These are phyloP conservation scores for Thelonectria blattea DNA, from an alignment of 2,329 filamentous ascomycete genomes.

Conservation along the genomic window DNA sequence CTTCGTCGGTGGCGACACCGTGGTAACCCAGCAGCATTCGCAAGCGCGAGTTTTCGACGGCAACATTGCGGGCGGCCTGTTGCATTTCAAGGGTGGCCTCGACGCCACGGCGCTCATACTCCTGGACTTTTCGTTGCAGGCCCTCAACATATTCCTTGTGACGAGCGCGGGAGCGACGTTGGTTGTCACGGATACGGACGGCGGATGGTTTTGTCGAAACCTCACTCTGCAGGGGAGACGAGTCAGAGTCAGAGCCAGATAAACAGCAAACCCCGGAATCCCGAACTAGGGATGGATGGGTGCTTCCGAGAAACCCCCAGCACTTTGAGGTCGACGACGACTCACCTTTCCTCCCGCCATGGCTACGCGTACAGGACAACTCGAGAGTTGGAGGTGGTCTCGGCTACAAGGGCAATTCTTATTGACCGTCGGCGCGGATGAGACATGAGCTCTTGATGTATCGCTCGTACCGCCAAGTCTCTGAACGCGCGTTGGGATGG, in stretches of 20 bases:
- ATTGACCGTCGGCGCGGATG: slow-evolving; percentile 30
- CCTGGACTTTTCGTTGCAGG: slow-evolving; percentile 53
- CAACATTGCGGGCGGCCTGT: slow-evolving; percentile 56
- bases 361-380: slow-evolving; percentile 30
- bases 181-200: slow-evolving; percentile 56
- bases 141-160: slow-evolving; percentile 56
- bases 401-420: slow-evolving; percentile 31
- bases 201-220: slow-evolving; percentile 42
- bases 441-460: slow-evolving; percentile 38
- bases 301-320: slow-evolving; percentile 16
- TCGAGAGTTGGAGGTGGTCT: slow-evolving; percentile 30
- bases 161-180: slow-evolving; percentile 59
- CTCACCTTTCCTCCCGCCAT: slow-evolving; percentile 41
- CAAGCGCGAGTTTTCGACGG: slow-evolving; percentile 54
- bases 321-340: slow-evolving; percentile 21
- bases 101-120: slow-evolving; percentile 55
- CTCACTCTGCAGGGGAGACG: slow-evolving; percentile 33
- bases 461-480: slow-evolving; percentile 38
- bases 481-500: slow-evolving; percentile 39
- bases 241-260: slow-evolving; percentile 24
- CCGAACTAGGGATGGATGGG: slow-evolving; percentile 9
- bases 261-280: slow-evolving; percentile 11
- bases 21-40: slow-evolving; percentile 49
- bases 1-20: slow-evolving; percentile 47
- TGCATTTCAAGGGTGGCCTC: slow-evolving; percentile 61